Base-by-base conservation (phyloP, 2,329 filamentous ascomycete species). In the Arthrobotrys megalospora region DNA sequence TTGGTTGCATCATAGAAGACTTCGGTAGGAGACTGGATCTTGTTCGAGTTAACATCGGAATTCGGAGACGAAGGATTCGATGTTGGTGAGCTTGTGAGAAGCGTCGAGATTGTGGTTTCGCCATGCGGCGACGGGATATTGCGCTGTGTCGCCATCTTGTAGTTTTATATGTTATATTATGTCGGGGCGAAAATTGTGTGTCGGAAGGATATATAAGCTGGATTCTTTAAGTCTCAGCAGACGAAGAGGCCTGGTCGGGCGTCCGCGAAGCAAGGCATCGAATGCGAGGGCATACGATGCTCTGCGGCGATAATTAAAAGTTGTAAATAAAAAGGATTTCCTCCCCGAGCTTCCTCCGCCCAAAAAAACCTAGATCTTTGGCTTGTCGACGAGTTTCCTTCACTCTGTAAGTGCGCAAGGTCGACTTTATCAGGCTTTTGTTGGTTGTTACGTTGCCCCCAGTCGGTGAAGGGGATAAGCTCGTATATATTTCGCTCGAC, bases 1-100 rank as follows among this genome's bases (percentile, higher is more conserved):
- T 78, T 78, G n/a, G 75, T 72, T 3, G 67, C 75, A 72, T 78
- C 75, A 36, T 78, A 78, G 28, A 63, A 78, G 8, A 72, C 62
- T 34, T 78, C 75, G 0, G 67, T 78, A 3, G 75, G 67, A 1
- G 60, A 72, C 16, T 71, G 58, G 4, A 53, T 10, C 2, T 47
- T 50, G n/a, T 48, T 67, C 6, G 50, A 38, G 19, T 65, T 41
- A 14, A 38, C 32, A 14, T 53, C 36, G 2, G 47, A 43, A 24
- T 48, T 36, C 6, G 45, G 21, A 2, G 32, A 12, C 6, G 47
- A 12, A 11, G 58, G 38, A 12, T 8, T 24, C 1, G 66, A 32
- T 28, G 43, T 32, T 6, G 53, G 34, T 6, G 36, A 16, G 41
- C 47, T 64, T 21, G 58, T 45, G 7, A 64, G 21, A 19, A 64